Evolutionary conservation across 306 rosid genomes (phyloP).

Genomic region (Pueraria montana): DNA sequence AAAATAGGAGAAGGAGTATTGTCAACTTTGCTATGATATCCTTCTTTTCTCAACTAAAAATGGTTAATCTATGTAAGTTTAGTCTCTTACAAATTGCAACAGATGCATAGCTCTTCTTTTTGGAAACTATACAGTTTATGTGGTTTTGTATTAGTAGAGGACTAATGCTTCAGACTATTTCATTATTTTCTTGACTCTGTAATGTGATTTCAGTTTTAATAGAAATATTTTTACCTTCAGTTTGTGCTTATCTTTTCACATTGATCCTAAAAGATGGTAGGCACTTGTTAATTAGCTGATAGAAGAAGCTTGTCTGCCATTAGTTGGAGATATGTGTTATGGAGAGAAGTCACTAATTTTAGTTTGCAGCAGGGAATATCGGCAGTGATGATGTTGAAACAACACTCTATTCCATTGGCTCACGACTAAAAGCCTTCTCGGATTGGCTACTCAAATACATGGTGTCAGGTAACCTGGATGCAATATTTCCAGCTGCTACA

Average conservation of each 20-base stretch:
- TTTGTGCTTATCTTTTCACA: not conserved
- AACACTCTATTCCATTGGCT: conserved; percentile 67
- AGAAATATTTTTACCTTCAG: not conserved
- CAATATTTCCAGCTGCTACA: conserved; percentile 68
- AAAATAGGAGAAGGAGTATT: not conserved
- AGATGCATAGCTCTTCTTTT: conserved; percentile 2
- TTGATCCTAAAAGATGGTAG: not conserved
- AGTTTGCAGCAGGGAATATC: conserved; percentile 52
- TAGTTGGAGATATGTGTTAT: not conserved
- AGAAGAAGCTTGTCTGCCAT: conserved; percentile 27
- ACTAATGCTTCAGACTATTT: conserved; percentile 12
- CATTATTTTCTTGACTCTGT: not conserved
- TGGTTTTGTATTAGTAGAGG: not conserved
- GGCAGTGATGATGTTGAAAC: conserved; percentile 42
- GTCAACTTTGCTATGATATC: not conserved
- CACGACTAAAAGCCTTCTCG: conserved; percentile 67
- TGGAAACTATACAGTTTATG: not conserved
- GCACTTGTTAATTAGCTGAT: conserved; percentile 5
- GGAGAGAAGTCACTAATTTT: conserved; percentile 35
- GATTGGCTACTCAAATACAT: conserved; percentile 80
- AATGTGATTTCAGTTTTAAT: conserved; percentile 6
- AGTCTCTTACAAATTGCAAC: not conserved
- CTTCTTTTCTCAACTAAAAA: not conserved
- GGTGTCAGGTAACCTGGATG: conserved; percentile 70
- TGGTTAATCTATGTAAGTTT: not conserved